Conservation (phyloP, 129 eudicot species). For the Flaveria trinervia region DNA sequence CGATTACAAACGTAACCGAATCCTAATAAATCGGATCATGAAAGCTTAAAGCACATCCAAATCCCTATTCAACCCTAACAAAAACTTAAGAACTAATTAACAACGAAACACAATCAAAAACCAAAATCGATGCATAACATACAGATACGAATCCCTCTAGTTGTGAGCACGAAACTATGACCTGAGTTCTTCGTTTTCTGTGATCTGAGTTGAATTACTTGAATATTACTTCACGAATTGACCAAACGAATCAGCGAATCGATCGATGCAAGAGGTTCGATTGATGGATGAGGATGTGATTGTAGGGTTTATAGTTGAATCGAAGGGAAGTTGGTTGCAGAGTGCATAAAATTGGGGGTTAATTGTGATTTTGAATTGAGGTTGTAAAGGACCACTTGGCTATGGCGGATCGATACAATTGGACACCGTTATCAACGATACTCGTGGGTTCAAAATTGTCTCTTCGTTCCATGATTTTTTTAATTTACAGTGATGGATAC, state of each 20-base stretch:
- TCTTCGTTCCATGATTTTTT: not conserved
- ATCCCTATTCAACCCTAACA: conserved; percentile 15
- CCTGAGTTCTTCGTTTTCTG: conserved; percentile 24
- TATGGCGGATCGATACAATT: conserved; percentile 34
- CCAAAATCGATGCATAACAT: conserved; percentile 18
- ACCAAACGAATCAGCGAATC: conserved; percentile 18
- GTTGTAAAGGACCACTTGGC: conserved; percentile 23
- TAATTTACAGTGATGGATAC: not conserved
- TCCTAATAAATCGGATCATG: conserved; percentile 23
- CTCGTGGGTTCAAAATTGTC: conserved; percentile 23
- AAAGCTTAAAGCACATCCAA: not conserved
- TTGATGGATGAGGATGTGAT: conserved; percentile 7
- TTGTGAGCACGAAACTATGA: conserved; percentile 9
- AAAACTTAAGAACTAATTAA: not conserved
- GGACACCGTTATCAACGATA: conserved; percentile 33
- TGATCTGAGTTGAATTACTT: conserved; percentile 25
- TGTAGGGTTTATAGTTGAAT: conserved; percentile 32
- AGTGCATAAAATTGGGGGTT: conserved; percentile 18
- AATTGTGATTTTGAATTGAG: conserved; percentile 21
- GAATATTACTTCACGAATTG: conserved; percentile 19
- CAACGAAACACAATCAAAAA: conserved; percentile 13
- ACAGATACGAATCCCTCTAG: not conserved
- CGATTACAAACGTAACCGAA: conserved; percentile 14
- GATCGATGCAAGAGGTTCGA: conserved; percentile 15
- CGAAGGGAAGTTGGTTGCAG: conserved; percentile 18